A percentile compares a stretch with the other conserved stretches of the same genome.
Conservation (phyloP, 805 yeast species). For the Myxozyma monticola region DNA sequence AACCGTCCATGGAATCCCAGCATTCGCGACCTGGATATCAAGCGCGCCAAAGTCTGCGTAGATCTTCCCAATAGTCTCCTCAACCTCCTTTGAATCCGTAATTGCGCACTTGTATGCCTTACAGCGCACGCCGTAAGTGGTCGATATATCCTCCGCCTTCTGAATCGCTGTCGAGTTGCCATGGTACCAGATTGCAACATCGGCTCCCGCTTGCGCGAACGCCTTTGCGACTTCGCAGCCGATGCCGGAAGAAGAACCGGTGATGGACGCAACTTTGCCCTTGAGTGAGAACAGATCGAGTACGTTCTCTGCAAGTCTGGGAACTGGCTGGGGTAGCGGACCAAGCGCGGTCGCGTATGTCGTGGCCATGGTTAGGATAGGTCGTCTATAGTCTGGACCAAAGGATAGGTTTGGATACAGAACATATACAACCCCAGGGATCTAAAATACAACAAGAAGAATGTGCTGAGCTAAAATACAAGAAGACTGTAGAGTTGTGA, state of each 20-base stretch:
- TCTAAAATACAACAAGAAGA: too few species aligned
- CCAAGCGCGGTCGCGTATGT: constrained; percentile 38
- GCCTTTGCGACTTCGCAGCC: constrained; percentile 52
- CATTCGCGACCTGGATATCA: constrained; percentile 84
- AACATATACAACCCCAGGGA: too few species aligned
- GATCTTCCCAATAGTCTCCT: constrained; percentile 50
- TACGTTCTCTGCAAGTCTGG: too few species aligned
- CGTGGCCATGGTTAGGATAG: constrained; percentile 20
- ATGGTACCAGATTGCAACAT: constrained; percentile 69
- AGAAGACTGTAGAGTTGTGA: too few species aligned
- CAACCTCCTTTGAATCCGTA: constrained; percentile 49
- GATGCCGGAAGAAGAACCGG: constrained; percentile 57
- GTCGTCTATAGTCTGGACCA: too few species aligned
- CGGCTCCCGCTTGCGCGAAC: constrained; percentile 65
- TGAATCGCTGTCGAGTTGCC: constrained; percentile 58
- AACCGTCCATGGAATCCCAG: constrained; percentile 79
- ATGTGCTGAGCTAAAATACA: too few species aligned
- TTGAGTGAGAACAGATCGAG: constrained; percentile 72
- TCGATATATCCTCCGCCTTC: constrained; percentile 57
- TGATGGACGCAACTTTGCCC: constrained; percentile 46
- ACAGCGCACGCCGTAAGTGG: constrained; percentile 59
- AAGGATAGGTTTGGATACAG: too few species aligned
- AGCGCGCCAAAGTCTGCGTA: constrained; percentile 72
- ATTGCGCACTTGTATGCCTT: constrained; percentile 67
- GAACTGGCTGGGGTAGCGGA: constrained; percentile 55